These are phyloP conservation scores for Cercis canadensis DNA, from an alignment of 306 rosid species.

Conservation along the genomic window DNA sequence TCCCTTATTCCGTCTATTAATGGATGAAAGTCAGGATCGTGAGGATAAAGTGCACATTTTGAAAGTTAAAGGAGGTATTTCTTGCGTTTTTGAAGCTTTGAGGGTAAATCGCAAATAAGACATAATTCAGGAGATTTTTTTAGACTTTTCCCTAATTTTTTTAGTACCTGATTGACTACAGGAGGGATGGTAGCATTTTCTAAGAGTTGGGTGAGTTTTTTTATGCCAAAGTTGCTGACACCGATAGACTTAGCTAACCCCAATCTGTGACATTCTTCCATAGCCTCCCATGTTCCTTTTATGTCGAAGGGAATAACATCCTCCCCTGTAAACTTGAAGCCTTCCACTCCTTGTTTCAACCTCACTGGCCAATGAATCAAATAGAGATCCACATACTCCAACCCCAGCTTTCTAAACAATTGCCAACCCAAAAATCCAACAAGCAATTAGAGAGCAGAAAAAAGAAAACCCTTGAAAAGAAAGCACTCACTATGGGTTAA, in stretches of 20 bases:
- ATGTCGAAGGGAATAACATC: constrained; percentile 18
- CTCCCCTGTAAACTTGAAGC: background rate
- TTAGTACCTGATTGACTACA: constrained; percentile 44
- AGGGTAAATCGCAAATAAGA: too few species aligned
- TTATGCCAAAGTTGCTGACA: background rate
- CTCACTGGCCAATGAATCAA: constrained; percentile 16
- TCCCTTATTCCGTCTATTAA: too few species aligned
- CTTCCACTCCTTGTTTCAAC: background rate
- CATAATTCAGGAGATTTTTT: too few species aligned
- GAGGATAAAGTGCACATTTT: too few species aligned
- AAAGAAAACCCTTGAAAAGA: background rate
- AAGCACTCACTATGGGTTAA: too few species aligned
- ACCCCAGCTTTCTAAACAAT: background rate
- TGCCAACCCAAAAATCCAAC: background rate
- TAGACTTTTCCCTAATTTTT: too few species aligned
- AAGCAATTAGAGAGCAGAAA: background rate
- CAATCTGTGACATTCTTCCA: constrained; percentile 1
- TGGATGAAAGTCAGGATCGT: too few species aligned
- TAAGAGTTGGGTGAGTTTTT: background rate
- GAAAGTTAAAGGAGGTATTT: too few species aligned
- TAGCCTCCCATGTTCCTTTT: constrained; percentile 18
- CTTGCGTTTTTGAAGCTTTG: too few species aligned
- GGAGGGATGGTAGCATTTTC: constrained; percentile 17
- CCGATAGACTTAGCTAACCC: constrained; percentile 16
- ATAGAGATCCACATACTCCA: constrained; percentile 12